Evolutionary conservation across 1,139 yeast genomes (phyloP), one percentile per base, ranked within the genome.

Genomic region (Protomyces gravidus): DNA sequence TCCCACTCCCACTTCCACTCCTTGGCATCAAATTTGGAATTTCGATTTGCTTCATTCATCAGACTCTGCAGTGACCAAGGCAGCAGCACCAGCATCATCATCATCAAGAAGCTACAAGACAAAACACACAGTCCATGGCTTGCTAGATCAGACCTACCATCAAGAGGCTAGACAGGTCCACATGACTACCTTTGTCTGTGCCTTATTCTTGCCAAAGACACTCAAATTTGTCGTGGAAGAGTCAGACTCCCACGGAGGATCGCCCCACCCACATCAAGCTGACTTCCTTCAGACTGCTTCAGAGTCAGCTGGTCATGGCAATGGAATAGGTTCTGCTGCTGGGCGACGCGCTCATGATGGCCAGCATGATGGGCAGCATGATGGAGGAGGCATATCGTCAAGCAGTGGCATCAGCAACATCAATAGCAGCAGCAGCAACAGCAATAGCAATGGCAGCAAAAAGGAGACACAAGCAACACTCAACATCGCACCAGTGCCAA

Each of bases 151-250:
- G n/a, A n/a, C n/a, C n/a, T n/a, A n/a, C n/a, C 32, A 9, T 28
- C 32, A 9, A 28, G 32, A 28, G 13, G 1, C 32, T 9, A 28
- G 32, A 9, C 2, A 28, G 7, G 32, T 2, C 32, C 32, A 5
- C 27, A 52, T 52, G 58, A 53, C 58, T 6, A 19, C 39, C 30
- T 53, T 53, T 39, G 40, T 53, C 28, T 50, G 51, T 9, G 39
- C 46, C 27, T 30, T 53, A 26, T 53, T 46, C 28, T 47, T 53
- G 7, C 58, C 58, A 19, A 50, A 53, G 36, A 53, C 58, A 3
- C 39, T 53, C 23, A 50, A 50, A 4, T 53, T 53, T 28, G 47
- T 53, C 23, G 42, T 36, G 5, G 42, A 36, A 5, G 42, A 36
- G 11, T 3, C 42, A 36, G 42, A 36, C 42, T 30, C 36, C 36